Evolutionary conservation across 1,284 basidiomycete genomes (phyloP).

Genomic region (Ceratobasidium sp.): DNA sequence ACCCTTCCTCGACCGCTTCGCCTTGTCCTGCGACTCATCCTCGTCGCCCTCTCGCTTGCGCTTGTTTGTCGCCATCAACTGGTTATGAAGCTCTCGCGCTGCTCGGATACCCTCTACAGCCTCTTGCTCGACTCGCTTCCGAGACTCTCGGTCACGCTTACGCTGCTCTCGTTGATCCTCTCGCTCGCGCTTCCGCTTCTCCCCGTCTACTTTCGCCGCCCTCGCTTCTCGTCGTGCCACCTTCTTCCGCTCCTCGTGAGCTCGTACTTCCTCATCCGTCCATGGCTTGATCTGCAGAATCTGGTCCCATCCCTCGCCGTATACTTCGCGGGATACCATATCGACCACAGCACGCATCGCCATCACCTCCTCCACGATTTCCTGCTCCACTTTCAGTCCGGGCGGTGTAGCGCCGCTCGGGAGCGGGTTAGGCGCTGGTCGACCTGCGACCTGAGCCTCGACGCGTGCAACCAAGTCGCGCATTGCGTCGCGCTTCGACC

Average conservation of each 20-base stretch:
- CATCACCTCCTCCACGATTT: conserved; percentile 39
- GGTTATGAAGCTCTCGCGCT: conserved; percentile 33
- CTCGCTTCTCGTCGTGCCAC: conserved; percentile 27
- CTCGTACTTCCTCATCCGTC: conserved; percentile 44
- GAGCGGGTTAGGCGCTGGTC: conserved; percentile 38
- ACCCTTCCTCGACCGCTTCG: conserved; percentile 24
- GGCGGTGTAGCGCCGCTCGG: conserved; percentile 26
- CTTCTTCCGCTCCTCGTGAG: conserved; percentile 44
- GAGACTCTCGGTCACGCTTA: conserved; percentile 21
- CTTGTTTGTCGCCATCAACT: conserved; percentile 25
- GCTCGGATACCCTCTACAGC: conserved; percentile 29
- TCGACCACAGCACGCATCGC: conserved; percentile 47
- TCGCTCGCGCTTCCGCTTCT: conserved; percentile 19
- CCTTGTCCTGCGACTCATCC: conserved; percentile 1
- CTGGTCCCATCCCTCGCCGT: conserved; percentile 45
- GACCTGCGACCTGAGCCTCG: conserved; percentile 44
- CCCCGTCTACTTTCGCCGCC: conserved; percentile 27
- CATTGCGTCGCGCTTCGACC: conserved; percentile 47
- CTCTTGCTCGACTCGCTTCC: conserved; percentile 37
- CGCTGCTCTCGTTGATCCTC: conserved; percentile 38
- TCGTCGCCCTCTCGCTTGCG: conserved; percentile 45
- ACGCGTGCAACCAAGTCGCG: conserved; percentile 46
- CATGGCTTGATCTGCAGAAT: conserved; percentile 35
- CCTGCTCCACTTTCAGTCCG: conserved; percentile 32
- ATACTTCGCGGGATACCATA: conserved; percentile 47